Base-by-base conservation (phyloP, 768 basidiomycete genomes). In the Floccularia luteovirens region DNA sequence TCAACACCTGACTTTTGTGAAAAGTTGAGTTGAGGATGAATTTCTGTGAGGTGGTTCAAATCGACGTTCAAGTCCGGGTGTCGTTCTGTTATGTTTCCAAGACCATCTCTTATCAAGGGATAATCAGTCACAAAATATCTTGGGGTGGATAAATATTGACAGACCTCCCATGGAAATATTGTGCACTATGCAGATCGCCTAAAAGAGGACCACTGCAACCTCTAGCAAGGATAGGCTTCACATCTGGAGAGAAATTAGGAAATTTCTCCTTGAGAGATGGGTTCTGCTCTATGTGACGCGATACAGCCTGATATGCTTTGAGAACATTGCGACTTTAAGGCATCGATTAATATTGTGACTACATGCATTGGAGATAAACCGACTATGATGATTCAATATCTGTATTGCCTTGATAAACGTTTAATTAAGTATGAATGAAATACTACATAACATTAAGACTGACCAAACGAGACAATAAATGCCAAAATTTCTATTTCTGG, bases 101-200 rank as follows among this genome's bases (percentile, higher is more conserved):
- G 57, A 13, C 87, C 87, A 56, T 89, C 87, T 53, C 84, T 88
- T n/a, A n/a, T n/a, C n/a, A n/a, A n/a, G 49, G 10, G 28, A 21
- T 31, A 35, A 24, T 38, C 17, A 12, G 12, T 22, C 17, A 39
- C 20, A 44, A 25, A 24, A 11, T 12, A 20, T 11, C 20, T 22
- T 17, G 2, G 22, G 33, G 36, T 37, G 24, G 19, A 12, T 13
- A 20, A 20, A 37, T 27, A 24, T 19, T 34, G 16, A 58, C 66
- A 28, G 45, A 78, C 87, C 70, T 75, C 50, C 88, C 88, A 49
- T 90, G 88, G 52, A 96, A 94, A 55, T 89, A 90, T 46, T 80
- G 71, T 11, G 91, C 92, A 38, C 72, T 80, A 52, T 86, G 82
- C 5, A 74, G 54, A 14, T 77, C 75, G 2, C 90, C 90, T 36